Evolutionary conservation across 2,329 filamentous ascomycete genomes (phyloP).

Genomic region (Leptosphaerulina australis): DNA sequence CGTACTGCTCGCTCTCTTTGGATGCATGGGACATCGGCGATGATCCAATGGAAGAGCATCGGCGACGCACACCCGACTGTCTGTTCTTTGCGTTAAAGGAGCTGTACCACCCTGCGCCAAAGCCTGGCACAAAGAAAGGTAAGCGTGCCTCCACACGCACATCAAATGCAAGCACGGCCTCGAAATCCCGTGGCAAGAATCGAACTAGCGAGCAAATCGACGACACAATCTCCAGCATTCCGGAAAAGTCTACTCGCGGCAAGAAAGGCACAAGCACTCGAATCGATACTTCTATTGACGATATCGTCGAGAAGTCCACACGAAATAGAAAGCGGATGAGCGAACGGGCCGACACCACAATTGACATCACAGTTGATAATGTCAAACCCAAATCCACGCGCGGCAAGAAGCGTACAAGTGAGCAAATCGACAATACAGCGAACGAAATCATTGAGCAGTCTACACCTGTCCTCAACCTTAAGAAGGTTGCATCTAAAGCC

Average conservation of each 20-base stretch:
- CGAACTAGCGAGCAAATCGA: slow-evolving; percentile 30
- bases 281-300: slow-evolving; percentile 8
- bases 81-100: slow-evolving; percentile 75
- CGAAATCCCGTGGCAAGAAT: slow-evolving; percentile 28
- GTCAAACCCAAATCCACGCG: slow-evolving; percentile 17
- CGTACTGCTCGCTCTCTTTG: slow-evolving; percentile 86
- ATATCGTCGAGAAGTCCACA: slow-evolving; percentile 18
- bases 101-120: slow-evolving; percentile 55
- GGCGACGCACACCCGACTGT: slow-evolving; percentile 77
- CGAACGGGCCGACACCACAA: slow-evolving; percentile 17
- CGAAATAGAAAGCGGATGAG: slow-evolving; percentile 27
- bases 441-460: not conserved
- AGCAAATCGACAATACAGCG: slow-evolving; percentile 12
- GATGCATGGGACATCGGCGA: slow-evolving; percentile 96
- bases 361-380: not conserved
- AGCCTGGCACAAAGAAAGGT: slow-evolving; percentile 31
- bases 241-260: slow-evolving; percentile 7
- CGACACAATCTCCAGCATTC: slow-evolving; percentile 3
- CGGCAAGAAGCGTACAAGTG: slow-evolving; percentile 24
- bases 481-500: slow-evolving; percentile 16
- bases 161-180: slow-evolving; percentile 29
- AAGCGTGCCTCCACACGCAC: slow-evolving; percentile 35
- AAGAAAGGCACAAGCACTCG: slow-evolving; percentile 25
- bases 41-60: slow-evolving; percentile 90
- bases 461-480: slow-evolving; percentile 12